Base-by-base conservation (phyloP, 768 basidiomycete genomes). In the Tephrocybe rancida region DNA sequence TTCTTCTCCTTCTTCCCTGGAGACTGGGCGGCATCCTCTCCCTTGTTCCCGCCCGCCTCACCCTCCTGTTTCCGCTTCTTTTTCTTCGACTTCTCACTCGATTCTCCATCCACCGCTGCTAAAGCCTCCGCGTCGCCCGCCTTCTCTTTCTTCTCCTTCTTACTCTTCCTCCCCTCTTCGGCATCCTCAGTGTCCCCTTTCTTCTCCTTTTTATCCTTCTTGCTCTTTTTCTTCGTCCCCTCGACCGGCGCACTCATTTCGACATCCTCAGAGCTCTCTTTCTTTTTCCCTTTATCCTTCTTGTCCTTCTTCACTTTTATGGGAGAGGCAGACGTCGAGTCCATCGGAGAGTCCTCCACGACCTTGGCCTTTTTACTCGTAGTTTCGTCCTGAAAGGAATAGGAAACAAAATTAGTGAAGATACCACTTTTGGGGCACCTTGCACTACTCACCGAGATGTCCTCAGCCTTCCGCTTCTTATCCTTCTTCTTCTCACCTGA, bases 401-500 rank as follows among this genome's bases (percentile, higher is more conserved):
- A 41, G 30, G 13, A 32, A 32, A 25, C 11, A 55, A 41, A 13
- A 27, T 18, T 16, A 26, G 13, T 18, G 29, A 45, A 11, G 22
- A n/a, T n/a, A n/a, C n/a, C n/a, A n/a, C n/a, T n/a, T n/a, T n/a
- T n/a, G n/a, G n/a, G n/a, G n/a, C n/a, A n/a, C n/a, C n/a, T n/a
- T 39, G 19, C 18, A 18, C 16, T 9, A 44, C 61, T 45, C 49
- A 71, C 73, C 39, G 43, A 16, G 19, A 59, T 57, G 42, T 69
- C 72, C 10, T 70, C 71, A 16, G 57, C 58, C 27, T 74, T 68
- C 58, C 75, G 67, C 60, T 70, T 68, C 56, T 67, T 69, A 53
- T 71, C 58, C 56, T 70, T 67, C 58, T 66, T 67, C 56, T 71
- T 58, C 52, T 70, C 60, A 43, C 35, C 54, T 44, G 21, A n/a